Base-by-base conservation (phyloP, 169 alveolate species). In the Plasmodium falciparum region DNA sequence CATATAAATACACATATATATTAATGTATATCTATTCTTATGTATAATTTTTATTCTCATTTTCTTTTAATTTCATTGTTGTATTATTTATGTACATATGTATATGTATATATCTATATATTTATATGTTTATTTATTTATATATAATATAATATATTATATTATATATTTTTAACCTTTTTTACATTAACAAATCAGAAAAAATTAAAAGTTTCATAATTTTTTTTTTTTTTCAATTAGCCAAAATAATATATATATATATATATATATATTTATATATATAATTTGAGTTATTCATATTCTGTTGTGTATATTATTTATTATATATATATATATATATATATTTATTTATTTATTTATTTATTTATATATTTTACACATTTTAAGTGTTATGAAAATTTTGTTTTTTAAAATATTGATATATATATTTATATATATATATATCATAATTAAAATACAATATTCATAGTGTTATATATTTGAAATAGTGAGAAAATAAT, bases 321-420 rank as follows among this genome's bases (percentile, higher is more conserved):
- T 29, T 3, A 62, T 58, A 63, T 76, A 47, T 17, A 50, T 65
- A 17, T 45, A 49, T 50, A 75, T 47, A 45, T 70, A 70, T 70
- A n/a, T 75, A 47, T n/a, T n/a, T n/a, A n/a, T n/a, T n/a, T n/a
- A n/a, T n/a, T n/a, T n/a, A n/a, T n/a, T n/a, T n/a, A n/a, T n/a
- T n/a, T 61, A 62, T 76, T 26, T 76, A 22, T 66, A 24, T 22
- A 45, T 33, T 33, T 33, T 47, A 54, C 65, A 63, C 43, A 50
- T 76, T 49, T 52, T 76, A 63, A 12, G 50, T 47, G 49, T 43
- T 47, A 73, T 43, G 7, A 63, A 76, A 65, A 22, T 76, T 76
- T 76, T 76, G 89, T 76, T 76, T 76, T 76, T 76, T 65, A 76
- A 67, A 75, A 75, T 24, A 66, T 65, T 63, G 54, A 59, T 69